A percentile compares a stretch with the other conserved stretches of the same genome.
phyloP scores from a whole-genome alignment of 2,329 filamentous ascomycete genomes.

The Blastomyces parvus region DNA sequence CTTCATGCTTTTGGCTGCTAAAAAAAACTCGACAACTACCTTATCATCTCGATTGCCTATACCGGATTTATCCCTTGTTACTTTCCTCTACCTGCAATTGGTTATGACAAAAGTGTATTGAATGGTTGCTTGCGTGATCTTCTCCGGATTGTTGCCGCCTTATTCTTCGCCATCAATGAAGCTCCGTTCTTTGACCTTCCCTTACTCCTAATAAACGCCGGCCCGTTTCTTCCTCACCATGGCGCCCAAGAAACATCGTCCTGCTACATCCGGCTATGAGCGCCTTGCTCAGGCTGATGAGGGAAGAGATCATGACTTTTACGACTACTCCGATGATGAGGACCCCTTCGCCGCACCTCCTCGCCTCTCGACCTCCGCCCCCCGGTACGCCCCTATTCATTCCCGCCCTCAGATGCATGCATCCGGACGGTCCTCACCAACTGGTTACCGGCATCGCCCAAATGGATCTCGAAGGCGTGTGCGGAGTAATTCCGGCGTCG shows the following conservation, averaged over 20 bases:
- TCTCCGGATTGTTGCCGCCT: not conserved
- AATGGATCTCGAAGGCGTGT: conserved; percentile 41
- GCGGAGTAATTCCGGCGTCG: conserved; percentile 72
- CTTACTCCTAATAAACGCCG: not conserved
- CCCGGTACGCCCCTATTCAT: conserved; percentile 54
- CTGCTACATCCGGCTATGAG: conserved; percentile 72
- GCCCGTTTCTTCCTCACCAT: conserved; percentile 1
- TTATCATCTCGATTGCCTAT: too few species aligned
- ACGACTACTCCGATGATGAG: conserved; percentile 58
- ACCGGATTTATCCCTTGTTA: not conserved
- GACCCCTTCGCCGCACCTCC: conserved; percentile 46
- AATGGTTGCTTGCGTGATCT: not conserved
- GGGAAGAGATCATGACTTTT: conserved; percentile 33
- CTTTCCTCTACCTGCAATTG: not conserved
- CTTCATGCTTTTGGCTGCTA: not conserved
- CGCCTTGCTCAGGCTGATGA: conserved; percentile 74
- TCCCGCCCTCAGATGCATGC: conserved; percentile 44
- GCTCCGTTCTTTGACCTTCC: not conserved
- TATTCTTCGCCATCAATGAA: conserved; percentile 1
- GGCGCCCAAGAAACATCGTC: conserved; percentile 46
- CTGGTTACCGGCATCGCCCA: conserved; percentile 38
- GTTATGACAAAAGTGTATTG: not conserved
- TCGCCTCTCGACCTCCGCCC: conserved; percentile 46
- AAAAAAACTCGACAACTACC: not conserved
- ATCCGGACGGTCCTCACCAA: conserved; percentile 29